Evolutionary conservation across 2,329 filamentous ascomycete species (phyloP), one percentile per base, ranked within the genome.

Genomic region (Seiridium unicorne): DNA sequence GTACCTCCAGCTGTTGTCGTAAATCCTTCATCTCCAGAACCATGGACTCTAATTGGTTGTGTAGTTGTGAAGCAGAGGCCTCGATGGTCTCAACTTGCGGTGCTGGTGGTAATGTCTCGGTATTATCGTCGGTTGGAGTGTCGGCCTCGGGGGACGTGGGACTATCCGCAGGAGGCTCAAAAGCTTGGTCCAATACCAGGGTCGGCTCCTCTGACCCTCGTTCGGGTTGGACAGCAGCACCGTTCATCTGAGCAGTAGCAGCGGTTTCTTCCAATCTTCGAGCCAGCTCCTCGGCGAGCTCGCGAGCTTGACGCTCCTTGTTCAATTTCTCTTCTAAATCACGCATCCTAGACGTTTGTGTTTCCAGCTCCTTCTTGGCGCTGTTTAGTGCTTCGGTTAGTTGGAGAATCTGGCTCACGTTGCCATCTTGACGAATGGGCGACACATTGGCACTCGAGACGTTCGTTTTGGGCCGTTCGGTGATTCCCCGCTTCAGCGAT

Each of bases 361-460:
- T 84, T 68, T 96, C 93, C 47, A 97, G 86, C 71, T 97, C 93
- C 67, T 89, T 90, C 77, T 92, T 96, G 8, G 93, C 91, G 61
- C 85, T 87, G 58, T 89, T 91, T 48, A 99, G 79, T 26, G 92
- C 92, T 68, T 97, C 93, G 5, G 93, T 92, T 11, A 99, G 81
- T 18, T 91, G 88, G 4, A 94, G 79, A 58, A 97, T 92, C 69
- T 97, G 93, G 69, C 88, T 89, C 68, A 81, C 69, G 61, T 79
- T 86, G 62, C 70, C 69, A 44, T 86, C 84, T 58, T 81, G 81
- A 9, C 86, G 83, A 42, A 85, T 79, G 0, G 87, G 87, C 0
- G 87, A 90, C 3, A 78, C 76, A 66, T 76, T 54, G 42, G 54
- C 34, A 38, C 44, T 84, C 18, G 78, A 76, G 5, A 79, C 74